Evolutionary conservation across 2,329 filamentous ascomycete species (phyloP).

Genomic region (Fusarium humuli): DNA sequence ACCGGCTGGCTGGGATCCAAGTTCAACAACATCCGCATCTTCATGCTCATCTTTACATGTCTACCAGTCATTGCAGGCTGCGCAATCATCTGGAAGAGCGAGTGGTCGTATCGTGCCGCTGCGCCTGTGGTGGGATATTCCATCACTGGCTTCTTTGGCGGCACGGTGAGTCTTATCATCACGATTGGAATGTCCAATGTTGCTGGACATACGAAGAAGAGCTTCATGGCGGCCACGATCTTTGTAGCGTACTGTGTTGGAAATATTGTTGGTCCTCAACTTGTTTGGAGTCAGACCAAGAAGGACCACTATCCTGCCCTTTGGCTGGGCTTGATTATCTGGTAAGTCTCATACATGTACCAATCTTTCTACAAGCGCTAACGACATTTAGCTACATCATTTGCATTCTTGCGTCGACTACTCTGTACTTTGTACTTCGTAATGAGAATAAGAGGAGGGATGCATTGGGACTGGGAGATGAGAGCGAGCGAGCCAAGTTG

Average conservation of each 20-base stretch:
- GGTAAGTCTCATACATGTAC: constrained; percentile 50
- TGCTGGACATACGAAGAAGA: constrained; percentile 82
- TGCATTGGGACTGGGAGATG: constrained; percentile 60
- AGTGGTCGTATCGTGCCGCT: constrained; percentile 72
- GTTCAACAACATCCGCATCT: constrained; percentile 71
- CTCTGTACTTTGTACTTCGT: constrained; percentile 69
- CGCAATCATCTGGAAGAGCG: constrained; percentile 77
- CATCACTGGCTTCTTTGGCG: constrained; percentile 78
- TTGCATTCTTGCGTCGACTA: constrained; percentile 67
- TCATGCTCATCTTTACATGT: constrained; percentile 73
- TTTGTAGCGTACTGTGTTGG: constrained; percentile 82
- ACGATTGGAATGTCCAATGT: constrained; percentile 72
- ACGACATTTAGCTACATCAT: constrained; percentile 69
- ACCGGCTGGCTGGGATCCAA: constrained; percentile 73
- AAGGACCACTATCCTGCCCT: constrained; percentile 75
- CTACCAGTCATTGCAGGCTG: constrained; percentile 81
- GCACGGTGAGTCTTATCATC: constrained; percentile 71
- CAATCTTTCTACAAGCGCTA: neutral
- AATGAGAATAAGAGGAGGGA: constrained; percentile 68
- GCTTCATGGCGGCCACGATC: constrained; percentile 77
- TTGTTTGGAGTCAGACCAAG: constrained; percentile 75
- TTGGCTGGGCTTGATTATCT: constrained; percentile 76
- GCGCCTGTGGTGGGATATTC: constrained; percentile 78
- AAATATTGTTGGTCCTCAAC: constrained; percentile 80
- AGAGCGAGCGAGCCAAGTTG: constrained; percentile 70